Conservation (phyloP, 345 rosid species). For the Luvunga scandens region DNA sequence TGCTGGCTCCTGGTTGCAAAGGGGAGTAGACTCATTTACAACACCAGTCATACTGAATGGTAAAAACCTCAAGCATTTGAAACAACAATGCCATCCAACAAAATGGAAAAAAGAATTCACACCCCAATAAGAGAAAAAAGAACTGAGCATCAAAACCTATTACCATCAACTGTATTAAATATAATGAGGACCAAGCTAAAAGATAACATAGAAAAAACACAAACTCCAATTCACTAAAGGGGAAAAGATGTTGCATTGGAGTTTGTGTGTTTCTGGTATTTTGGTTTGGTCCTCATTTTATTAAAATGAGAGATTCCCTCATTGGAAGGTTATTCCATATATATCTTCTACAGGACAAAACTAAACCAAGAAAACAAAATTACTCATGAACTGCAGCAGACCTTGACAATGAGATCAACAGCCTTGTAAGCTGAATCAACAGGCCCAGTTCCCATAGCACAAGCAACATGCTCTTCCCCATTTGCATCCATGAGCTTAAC, state of each 20-base stretch:
- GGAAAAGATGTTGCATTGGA: no score
- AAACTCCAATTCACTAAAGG: no score
- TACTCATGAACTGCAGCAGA: constrained; percentile 12
- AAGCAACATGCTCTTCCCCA: constrained; percentile 72
- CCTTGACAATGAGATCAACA: constrained; percentile 83
- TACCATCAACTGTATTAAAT: background rate
- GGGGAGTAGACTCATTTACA: background rate
- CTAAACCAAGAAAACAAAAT: background rate
- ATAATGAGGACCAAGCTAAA: no score
- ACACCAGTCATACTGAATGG: background rate
- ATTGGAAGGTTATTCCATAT: no score
- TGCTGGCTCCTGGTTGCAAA: constrained; percentile 55
- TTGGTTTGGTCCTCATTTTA: no score
- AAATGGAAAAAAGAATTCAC: background rate
- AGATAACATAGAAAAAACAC: no score
- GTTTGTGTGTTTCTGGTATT: no score
- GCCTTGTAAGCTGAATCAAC: constrained; percentile 99
- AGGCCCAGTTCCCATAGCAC: constrained; percentile 89
- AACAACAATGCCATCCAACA: background rate
- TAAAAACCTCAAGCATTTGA: background rate
- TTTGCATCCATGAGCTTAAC: constrained; percentile 70
- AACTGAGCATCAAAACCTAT: background rate
- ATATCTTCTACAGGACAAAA: background rate
- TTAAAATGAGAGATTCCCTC: no score
- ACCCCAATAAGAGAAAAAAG: background rate